Conservation (phyloP, 345 rosid genomes). For the Passiflora organensis region DNA sequence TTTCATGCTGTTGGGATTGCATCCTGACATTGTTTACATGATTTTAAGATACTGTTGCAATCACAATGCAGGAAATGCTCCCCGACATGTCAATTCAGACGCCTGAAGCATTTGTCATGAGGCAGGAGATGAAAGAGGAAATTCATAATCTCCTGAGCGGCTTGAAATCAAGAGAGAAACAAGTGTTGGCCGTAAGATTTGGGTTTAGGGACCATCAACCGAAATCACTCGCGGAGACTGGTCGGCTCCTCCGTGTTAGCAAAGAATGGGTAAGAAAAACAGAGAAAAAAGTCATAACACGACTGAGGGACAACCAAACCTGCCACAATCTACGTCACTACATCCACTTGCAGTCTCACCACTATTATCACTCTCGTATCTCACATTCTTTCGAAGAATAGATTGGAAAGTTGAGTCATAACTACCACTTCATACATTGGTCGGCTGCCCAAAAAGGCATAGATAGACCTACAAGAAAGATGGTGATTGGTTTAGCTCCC, state of each 20-base stretch:
- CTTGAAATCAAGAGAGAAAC: slow-evolving; percentile 63
- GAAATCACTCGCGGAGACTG: slow-evolving; percentile 71
- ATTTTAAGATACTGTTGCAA: slow-evolving; percentile 5
- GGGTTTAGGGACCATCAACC: slow-evolving; percentile 52
- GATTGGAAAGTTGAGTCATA: no score
- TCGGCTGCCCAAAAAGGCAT: no score
- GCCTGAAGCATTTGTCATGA: slow-evolving; percentile 51
- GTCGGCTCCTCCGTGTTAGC: slow-evolving; percentile 57
- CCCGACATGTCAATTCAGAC: slow-evolving; percentile 42
- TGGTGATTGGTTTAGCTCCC: no score
- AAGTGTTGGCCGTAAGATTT: slow-evolving; percentile 55
- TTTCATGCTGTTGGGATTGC: not conserved
- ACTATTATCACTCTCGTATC: no score
- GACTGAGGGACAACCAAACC: slow-evolving; percentile 43
- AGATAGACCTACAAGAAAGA: no score
- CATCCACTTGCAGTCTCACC: slow-evolving; percentile 11
- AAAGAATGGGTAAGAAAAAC: slow-evolving; percentile 81
- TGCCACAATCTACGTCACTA: slow-evolving; percentile 41
- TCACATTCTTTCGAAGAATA: no score
- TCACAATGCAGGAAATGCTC: slow-evolving; percentile 46
- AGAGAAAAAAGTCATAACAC: slow-evolving; percentile 56
- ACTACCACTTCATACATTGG: no score
- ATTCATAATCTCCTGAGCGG: slow-evolving; percentile 41
- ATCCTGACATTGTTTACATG: slow-evolving; percentile 1
- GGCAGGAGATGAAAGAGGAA: slow-evolving; percentile 51